These are phyloP conservation scores for Neonothopanus nambi DNA, from an alignment of 1,284 basidiomycete species.

Conservation along the genomic window DNA sequence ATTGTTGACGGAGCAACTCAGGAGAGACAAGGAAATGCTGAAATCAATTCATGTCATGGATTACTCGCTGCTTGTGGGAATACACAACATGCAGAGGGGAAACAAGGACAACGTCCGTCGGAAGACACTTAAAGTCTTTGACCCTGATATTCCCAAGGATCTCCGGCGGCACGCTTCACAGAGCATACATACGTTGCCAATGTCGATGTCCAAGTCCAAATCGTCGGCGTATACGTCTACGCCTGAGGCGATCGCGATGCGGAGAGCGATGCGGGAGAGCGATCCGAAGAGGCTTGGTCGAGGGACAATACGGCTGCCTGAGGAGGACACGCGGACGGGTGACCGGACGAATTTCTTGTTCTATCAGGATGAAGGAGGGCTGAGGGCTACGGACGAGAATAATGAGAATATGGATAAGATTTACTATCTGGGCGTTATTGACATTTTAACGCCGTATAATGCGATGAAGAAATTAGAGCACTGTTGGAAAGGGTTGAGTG, in stretches of 20 bases:
- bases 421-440: conserved; percentile 95
- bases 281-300: conserved; percentile 63
- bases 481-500: conserved; percentile 88
- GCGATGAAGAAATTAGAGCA: conserved; percentile 83
- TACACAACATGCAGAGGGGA: conserved; percentile 90
- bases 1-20: conserved; percentile 85
- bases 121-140: conserved; percentile 90
- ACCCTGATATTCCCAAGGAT: conserved; percentile 62
- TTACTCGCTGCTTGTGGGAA: conserved; percentile 92
- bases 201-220: conserved; percentile 9
- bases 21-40: conserved; percentile 82
- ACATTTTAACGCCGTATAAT: conserved; percentile 91
- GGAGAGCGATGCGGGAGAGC: conserved; percentile 81
- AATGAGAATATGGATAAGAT: conserved; percentile 79
- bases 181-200: conserved; percentile 6
- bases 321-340: conserved; percentile 25
- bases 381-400: conserved; percentile 85
- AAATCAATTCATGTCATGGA: conserved; percentile 92
- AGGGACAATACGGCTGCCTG: conserved; percentile 41
- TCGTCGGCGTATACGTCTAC: conserved; percentile 3
- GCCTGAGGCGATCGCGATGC: conserved; percentile 77
- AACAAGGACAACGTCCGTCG: conserved; percentile 90
- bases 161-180: conserved; percentile 15
- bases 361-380: conserved; percentile 95
- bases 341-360: conserved; percentile 86